These are phyloP conservation scores for Cymbopogon citratus DNA, from an alignment of 176 grass and related monocot genomes.

Conservation along the genomic window DNA sequence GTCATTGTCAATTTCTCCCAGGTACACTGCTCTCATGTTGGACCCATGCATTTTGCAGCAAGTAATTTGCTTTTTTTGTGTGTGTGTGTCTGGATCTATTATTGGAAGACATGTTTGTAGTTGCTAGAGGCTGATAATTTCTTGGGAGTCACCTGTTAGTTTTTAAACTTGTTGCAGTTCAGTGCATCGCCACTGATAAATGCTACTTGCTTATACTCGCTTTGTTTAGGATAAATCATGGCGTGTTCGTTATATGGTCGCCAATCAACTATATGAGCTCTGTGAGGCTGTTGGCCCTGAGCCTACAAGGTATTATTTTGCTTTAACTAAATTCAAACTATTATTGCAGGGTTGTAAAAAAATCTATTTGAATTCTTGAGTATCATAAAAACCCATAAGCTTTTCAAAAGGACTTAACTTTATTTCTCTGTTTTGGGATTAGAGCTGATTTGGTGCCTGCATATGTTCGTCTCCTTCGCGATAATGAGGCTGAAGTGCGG, in stretches of 20 bases:
- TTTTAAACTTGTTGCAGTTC: neutral
- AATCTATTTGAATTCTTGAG: neutral
- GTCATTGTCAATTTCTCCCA: slow-evolving; percentile 92
- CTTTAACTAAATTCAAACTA: neutral
- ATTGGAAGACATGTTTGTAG: neutral
- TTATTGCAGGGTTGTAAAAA: neutral
- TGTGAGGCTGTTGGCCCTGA: slow-evolving; percentile 78
- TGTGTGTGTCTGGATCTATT: slow-evolving; percentile 4
- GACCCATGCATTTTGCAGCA: neutral
- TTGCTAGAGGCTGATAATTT: slow-evolving; percentile 5
- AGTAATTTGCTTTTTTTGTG: neutral
- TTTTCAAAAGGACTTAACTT: neutral
- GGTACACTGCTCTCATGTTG: slow-evolving; percentile 26
- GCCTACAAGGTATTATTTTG: slow-evolving; percentile 48
- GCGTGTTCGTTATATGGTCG: slow-evolving; percentile 87
- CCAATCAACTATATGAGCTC: slow-evolving; percentile 81
- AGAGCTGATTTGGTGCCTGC: slow-evolving; percentile 70
- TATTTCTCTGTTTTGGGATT: neutral
- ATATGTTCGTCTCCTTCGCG: slow-evolving; percentile 75
- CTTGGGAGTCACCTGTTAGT: neutral
- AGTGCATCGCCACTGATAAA: neutral
- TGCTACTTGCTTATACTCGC: neutral
- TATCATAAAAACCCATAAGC: neutral
- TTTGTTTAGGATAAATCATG: slow-evolving; percentile 67
- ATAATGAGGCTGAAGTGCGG: slow-evolving; percentile 81